Percentiles rank a stretch among this genome's conserved stretches.
These are phyloP conservation scores for Hippophae gyantsensis DNA, from an alignment of 306 rosid species.

Conservation along the genomic window DNA sequence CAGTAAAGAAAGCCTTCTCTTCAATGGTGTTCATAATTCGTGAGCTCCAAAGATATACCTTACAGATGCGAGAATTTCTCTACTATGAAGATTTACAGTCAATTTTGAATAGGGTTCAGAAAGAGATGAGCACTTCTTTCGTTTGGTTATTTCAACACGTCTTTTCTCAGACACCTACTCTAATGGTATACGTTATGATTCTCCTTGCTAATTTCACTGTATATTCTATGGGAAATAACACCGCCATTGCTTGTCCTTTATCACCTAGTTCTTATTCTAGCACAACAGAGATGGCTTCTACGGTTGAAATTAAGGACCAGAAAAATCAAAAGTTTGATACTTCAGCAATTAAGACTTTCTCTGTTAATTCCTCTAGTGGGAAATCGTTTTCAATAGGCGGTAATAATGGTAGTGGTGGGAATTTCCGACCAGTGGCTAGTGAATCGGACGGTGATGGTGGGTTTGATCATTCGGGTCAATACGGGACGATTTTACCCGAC, in stretches of 20 bases:
- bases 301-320: constrained; percentile 14
- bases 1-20: constrained; percentile 74
- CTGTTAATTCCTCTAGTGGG: constrained; percentile 36
- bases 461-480: constrained; percentile 29
- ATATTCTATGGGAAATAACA: constrained; percentile 53
- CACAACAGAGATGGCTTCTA: constrained; percentile 14
- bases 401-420: constrained; percentile 66
- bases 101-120: constrained; percentile 58
- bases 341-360: constrained; percentile 39
- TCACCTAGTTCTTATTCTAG: constrained; percentile 9
- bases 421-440: constrained; percentile 36
- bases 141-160: constrained; percentile 94
- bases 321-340: constrained; percentile 38
- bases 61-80: constrained; percentile 70
- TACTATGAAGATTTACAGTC: constrained; percentile 68
- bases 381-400: constrained; percentile 63
- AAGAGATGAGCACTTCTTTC: constrained; percentile 84
- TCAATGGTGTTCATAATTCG: constrained; percentile 85
- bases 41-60: constrained; percentile 66
- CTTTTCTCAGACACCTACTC: constrained; percentile 80
- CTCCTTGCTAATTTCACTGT: constrained; percentile 81
- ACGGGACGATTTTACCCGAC: constrained; percentile 31
- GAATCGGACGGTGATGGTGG: constrained; percentile 62
- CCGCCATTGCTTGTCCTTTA: constrained; percentile 45
- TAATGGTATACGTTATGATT: constrained; percentile 88